These are phyloP conservation scores for Trifolium fragiferum DNA, from an alignment of 306 rosid genomes.

Conservation along the genomic window DNA sequence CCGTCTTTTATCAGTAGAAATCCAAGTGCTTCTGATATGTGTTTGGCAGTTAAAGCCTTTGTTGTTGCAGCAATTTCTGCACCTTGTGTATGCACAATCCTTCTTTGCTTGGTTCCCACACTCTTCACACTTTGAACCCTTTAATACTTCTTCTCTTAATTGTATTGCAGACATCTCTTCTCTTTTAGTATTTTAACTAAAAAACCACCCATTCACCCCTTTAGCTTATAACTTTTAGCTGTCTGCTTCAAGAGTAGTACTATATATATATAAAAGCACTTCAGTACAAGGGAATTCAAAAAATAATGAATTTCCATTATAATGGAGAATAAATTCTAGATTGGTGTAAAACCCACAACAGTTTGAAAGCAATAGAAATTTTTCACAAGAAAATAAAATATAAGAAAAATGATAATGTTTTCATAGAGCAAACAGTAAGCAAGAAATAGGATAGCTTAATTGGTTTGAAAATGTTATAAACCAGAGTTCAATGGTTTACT, in stretches of 20 bases:
- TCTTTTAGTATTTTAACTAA: neutral
- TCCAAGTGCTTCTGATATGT: slow-evolving; percentile 78
- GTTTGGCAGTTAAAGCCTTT: slow-evolving; percentile 17
- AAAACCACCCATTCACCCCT: neutral
- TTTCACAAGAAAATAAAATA: neutral
- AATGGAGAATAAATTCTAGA: neutral
- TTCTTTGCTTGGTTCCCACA: slow-evolving; percentile 86
- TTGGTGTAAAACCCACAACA: neutral
- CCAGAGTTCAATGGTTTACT: no score
- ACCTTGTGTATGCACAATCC: slow-evolving; percentile 60
- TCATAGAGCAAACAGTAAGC: no score
- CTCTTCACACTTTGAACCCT: slow-evolving; percentile 57
- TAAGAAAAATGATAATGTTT: no score
- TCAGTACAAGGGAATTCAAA: neutral
- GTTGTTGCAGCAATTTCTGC: slow-evolving; percentile 59
- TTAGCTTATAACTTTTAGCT: neutral
- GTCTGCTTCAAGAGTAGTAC: neutral
- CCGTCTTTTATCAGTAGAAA: slow-evolving; percentile 58
- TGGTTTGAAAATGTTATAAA: no score
- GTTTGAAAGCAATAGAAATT: no score
- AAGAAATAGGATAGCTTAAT: no score
- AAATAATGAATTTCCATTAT: neutral
- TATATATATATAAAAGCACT: no score
- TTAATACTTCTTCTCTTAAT: slow-evolving; percentile 24
- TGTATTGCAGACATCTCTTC: slow-evolving; percentile 40